Evolutionary conservation across 805 yeast genomes (phyloP).

Genomic region (Kodamaea restingae): DNA sequence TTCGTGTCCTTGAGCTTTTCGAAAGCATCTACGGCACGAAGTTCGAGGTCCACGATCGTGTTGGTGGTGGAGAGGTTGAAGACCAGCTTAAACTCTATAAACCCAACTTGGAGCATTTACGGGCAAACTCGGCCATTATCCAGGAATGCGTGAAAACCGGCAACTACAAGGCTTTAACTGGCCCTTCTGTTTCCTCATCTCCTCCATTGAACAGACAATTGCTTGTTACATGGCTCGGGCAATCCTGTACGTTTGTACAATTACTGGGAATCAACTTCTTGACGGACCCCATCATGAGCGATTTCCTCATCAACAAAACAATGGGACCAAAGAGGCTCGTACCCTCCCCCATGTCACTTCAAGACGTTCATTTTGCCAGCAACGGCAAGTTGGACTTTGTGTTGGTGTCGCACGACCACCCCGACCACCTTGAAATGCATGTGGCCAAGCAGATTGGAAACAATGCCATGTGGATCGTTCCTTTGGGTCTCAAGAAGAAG

Average conservation of each 20-base stretch:
- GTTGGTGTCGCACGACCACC: conserved; percentile 89
- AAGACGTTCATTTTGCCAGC: conserved; percentile 46
- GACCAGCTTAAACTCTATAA: conserved; percentile 53
- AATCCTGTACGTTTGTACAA: conserved; percentile 76
- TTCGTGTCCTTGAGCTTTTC: conserved; percentile 67
- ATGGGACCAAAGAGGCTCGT: conserved; percentile 85
- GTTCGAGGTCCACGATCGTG: conserved; percentile 33
- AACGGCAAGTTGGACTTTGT: conserved; percentile 64
- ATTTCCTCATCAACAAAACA: conserved; percentile 55
- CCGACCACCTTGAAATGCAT: conserved; percentile 81
- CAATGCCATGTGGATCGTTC: conserved; percentile 76
- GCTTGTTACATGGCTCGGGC: conserved; percentile 89
- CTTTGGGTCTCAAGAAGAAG: conserved; percentile 65
- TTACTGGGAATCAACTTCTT: conserved; percentile 67
- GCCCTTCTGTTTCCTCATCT: neutral
- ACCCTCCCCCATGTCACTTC: conserved; percentile 64
- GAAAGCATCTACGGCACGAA: conserved; percentile 46
- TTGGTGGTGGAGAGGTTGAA: conserved; percentile 55
- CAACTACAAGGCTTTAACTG: conserved; percentile 16
- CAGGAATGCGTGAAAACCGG: conserved; percentile 22
- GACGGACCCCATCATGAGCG: conserved; percentile 80
- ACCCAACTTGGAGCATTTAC: conserved; percentile 52
- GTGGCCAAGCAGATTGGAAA: conserved; percentile 53
- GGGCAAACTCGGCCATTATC: conserved; percentile 30
- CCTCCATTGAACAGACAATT: conserved; percentile 35